A percentile compares a stretch with the other conserved stretches of the same genome.
These are phyloP conservation scores for Dispira parvispora DNA, from an alignment of 192 early-diverging fungal genomes.

Conservation along the genomic window DNA sequence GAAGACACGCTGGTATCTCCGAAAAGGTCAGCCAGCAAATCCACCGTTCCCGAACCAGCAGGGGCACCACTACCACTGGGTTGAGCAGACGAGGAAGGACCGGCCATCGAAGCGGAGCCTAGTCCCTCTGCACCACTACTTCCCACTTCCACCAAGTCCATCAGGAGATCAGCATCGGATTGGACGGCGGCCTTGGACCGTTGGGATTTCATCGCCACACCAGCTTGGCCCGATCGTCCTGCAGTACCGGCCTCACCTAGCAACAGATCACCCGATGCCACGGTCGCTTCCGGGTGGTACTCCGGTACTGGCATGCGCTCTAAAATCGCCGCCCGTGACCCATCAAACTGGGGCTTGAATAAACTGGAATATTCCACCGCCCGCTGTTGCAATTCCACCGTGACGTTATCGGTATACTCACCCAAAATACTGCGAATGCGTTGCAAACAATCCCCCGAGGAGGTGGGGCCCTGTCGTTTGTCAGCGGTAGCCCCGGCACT, in stretches of 20 bases:
- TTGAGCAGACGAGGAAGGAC: not conserved
- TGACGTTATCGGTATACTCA: conserved; percentile 47
- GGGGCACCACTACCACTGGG: not conserved
- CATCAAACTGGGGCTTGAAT: conserved; percentile 43
- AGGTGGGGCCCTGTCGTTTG: not conserved
- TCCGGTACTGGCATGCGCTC: conserved; percentile 89
- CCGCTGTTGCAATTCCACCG: conserved; percentile 88
- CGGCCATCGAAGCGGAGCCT: conserved; percentile 10
- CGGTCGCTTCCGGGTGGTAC: conserved; percentile 31
- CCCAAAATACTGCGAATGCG: conserved; percentile 41
- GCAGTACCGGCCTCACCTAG: conserved; percentile 10
- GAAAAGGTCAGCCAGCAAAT: conserved; percentile 63
- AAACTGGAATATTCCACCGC: conserved; percentile 80
- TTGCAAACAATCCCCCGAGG: conserved; percentile 11
- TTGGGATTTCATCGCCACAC: conserved; percentile 16
- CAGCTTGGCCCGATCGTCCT: conserved; percentile 18
- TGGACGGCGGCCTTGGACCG: conserved; percentile 13
- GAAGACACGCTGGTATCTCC: conserved; percentile 28
- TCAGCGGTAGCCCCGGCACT: not conserved
- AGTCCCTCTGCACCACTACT: not conserved
- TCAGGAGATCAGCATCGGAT: conserved; percentile 28
- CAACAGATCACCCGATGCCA: conserved; percentile 26
- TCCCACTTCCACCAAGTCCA: conserved; percentile 51
- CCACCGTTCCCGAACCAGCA: conserved; percentile 25
- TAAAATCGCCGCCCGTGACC: conserved; percentile 58